Conservation (phyloP, 2,329 filamentous ascomycete genomes). For the Pestalotiopsis sp. region DNA sequence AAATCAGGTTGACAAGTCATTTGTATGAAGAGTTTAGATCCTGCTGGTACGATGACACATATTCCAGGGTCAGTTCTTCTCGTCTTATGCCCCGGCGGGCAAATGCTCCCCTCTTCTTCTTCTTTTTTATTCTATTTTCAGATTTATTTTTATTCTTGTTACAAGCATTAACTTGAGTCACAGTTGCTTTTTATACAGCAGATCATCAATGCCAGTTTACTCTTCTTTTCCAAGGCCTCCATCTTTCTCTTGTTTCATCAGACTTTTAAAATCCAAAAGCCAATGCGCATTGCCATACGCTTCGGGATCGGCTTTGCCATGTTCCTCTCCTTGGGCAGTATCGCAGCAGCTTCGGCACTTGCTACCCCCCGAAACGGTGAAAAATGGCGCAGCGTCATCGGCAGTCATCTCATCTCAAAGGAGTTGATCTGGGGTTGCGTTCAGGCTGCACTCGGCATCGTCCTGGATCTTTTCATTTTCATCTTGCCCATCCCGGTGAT, state of each 20-base stretch:
- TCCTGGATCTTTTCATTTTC: conserved; percentile 11
- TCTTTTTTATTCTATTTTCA: background rate
- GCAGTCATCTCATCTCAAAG: background rate
- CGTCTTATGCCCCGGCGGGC: too few relatives aligned
- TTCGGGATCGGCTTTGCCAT: conserved; percentile 14
- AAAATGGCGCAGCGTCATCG: background rate
- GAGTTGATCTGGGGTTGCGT: background rate
- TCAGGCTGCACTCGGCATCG: background rate
- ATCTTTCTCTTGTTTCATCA: conserved; percentile 15
- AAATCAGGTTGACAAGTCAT: background rate
- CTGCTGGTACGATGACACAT: background rate
- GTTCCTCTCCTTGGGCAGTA: conserved; percentile 9
- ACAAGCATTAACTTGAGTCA: background rate
- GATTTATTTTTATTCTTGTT: background rate
- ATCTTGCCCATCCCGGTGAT: conserved; percentile 15
- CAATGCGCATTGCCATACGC: conserved; percentile 13
- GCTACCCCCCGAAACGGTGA: background rate
- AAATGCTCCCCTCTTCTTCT: too few relatives aligned
- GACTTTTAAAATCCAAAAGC: conserved; percentile 12
- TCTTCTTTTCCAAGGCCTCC: conserved; percentile 16
- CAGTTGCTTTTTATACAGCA: background rate
- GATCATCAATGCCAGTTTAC: conserved; percentile 6
- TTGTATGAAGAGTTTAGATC: background rate
- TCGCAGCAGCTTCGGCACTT: conserved; percentile 4
- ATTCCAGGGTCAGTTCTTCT: background rate